A percentile compares a stretch with the other conserved stretches of the same genome.
Conservation (phyloP, 441 rosid genomes). For the Populus hybrid region DNA sequence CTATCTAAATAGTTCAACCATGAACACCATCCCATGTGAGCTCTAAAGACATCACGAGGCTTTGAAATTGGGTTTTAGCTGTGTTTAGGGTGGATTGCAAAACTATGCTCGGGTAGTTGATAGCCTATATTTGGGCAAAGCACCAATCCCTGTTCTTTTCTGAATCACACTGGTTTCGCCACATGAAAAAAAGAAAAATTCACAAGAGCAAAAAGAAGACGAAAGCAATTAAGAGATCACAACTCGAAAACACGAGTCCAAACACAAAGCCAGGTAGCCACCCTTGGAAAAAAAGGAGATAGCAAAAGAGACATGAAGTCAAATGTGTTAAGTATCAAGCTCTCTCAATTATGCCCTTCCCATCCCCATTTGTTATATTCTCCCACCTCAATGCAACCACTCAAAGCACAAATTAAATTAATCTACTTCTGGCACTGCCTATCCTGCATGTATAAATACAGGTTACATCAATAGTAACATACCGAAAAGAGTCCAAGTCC, state of each 20-base stretch:
- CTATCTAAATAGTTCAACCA: neutral
- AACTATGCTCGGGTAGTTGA: too few relatives aligned
- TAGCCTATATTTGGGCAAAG: too few relatives aligned
- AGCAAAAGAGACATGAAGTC: too few relatives aligned
- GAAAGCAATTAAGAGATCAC: too few relatives aligned
- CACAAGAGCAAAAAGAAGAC: too few relatives aligned
- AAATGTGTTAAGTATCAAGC: neutral
- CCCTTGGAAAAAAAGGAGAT: too few relatives aligned
- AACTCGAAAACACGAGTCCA: too few relatives aligned
- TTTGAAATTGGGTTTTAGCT: neutral
- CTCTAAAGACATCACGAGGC: neutral
- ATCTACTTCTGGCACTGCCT: neutral
- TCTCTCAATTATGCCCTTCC: neutral
- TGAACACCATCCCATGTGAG: neutral
- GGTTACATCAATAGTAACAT: conserved; percentile 12
- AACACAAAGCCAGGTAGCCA: too few relatives aligned
- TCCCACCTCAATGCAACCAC: neutral
- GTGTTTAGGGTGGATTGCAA: too few relatives aligned
- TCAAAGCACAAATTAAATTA: neutral
- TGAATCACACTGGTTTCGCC: too few relatives aligned
- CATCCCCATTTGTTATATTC: neutral
- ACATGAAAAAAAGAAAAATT: too few relatives aligned
- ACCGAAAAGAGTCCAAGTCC: conserved; percentile 76
- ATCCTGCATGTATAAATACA: neutral
- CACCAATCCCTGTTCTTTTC: too few relatives aligned